Evolutionary conservation across 306 rosid species (phyloP).

Genomic region (Prunus fruticosa): DNA sequence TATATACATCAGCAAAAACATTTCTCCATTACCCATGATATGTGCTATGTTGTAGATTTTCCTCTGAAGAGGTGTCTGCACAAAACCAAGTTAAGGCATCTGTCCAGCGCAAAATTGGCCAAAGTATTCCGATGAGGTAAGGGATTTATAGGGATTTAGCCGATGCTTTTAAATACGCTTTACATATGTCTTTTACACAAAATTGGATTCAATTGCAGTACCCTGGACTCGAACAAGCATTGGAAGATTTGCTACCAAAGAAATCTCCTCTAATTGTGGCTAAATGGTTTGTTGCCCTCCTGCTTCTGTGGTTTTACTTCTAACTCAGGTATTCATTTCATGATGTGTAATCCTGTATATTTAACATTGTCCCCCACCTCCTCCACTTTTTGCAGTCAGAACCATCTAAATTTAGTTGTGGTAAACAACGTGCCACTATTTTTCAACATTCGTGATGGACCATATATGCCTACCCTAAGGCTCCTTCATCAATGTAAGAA

Average conservation of each 20-base stretch:
- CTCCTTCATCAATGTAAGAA: conserved; percentile 95
- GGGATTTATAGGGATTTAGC: background rate
- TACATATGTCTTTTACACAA: background rate
- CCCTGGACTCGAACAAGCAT: conserved; percentile 89
- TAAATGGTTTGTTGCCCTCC: conserved; percentile 63
- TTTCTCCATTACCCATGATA: too few relatives aligned
- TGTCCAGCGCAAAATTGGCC: conserved; percentile 85
- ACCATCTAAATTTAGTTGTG: conserved; percentile 92
- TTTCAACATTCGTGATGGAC: conserved; percentile 95
- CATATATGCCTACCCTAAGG: conserved; percentile 96
- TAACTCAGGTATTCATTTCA: background rate
- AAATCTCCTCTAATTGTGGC: conserved; percentile 88
- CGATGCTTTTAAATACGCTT: background rate
- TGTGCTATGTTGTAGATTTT: conserved; percentile 50
- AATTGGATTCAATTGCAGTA: conserved; percentile 47
- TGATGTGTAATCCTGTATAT: background rate
- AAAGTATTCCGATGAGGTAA: conserved; percentile 97
- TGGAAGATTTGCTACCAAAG: conserved; percentile 97
- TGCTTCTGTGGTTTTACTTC: conserved; percentile 3
- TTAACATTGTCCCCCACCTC: background rate
- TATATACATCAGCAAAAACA: background rate
- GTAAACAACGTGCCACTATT: conserved; percentile 92
- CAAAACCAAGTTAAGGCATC: conserved; percentile 99
- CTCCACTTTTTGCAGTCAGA: conserved; percentile 61
- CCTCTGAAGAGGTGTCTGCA: conserved; percentile 89